phyloP scores from a whole-genome alignment of 2,329 filamentous ascomycete species.

The Talaromyces pinophilus region DNA sequence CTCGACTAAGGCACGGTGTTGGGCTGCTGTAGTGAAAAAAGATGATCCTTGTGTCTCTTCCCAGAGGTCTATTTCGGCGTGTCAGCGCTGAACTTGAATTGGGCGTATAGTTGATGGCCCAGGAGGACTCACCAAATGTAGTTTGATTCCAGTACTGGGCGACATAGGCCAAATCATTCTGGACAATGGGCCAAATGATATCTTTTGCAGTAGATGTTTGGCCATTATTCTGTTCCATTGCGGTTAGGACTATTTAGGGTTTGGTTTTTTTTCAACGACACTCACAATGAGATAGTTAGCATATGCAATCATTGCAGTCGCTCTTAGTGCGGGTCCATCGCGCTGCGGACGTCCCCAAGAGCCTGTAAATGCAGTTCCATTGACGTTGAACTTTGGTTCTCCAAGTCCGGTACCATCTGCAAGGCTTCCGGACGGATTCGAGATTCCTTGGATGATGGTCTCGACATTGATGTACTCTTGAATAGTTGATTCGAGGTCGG shows the following conservation, averaged over 20 bases:
- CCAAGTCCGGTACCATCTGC: constrained; percentile 57
- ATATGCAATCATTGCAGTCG: constrained; percentile 36
- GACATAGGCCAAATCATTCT: constrained; percentile 73
- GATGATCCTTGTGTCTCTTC: constrained; percentile 74
- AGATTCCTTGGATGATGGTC: constrained; percentile 64
- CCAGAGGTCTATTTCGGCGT: constrained; percentile 61
- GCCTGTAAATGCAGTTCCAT: constrained; percentile 63
- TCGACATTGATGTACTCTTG: constrained; percentile 69
- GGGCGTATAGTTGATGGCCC: not conserved
- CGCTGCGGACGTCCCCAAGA: constrained; percentile 75
- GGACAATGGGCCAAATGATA: constrained; percentile 70
- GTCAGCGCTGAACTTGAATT: not conserved
- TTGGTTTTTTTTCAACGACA: not conserved
- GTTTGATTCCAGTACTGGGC: constrained; percentile 68
- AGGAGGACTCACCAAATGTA: constrained; percentile 51
- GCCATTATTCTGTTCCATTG: constrained; percentile 51
- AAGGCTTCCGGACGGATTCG: constrained; percentile 65
- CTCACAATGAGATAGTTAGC: constrained; percentile 67
- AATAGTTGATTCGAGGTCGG: constrained; percentile 60
- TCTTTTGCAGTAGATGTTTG: constrained; percentile 51
- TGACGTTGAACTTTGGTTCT: constrained; percentile 71
- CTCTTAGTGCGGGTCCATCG: constrained; percentile 39
- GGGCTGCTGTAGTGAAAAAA: constrained; percentile 72
- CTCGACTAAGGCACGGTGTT: constrained; percentile 62
- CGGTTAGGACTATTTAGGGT: not conserved